phyloP scores from a whole-genome alignment of 1,139 yeast species.

The Diutina scorzettiae region DNA sequence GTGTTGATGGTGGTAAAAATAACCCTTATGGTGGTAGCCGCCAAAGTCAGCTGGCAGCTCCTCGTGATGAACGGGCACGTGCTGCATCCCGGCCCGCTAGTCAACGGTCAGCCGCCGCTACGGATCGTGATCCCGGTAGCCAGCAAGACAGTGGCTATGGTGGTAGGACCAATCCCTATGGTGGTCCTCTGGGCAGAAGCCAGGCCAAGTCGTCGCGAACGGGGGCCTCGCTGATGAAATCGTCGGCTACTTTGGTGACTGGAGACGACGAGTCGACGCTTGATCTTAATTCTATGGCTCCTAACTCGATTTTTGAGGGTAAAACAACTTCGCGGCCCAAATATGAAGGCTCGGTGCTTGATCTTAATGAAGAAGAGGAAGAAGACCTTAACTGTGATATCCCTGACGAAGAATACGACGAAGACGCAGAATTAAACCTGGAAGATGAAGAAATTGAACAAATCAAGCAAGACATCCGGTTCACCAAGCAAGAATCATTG shows the following conservation, averaged over 20 bases:
- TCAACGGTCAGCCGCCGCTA: neutral
- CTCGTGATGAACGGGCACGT: neutral
- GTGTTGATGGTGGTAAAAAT: neutral
- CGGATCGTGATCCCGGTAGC: neutral
- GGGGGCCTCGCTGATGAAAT: neutral
- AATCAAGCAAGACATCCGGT: conserved; percentile 72
- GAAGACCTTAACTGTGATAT: conserved; percentile 23
- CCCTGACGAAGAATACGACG: conserved; percentile 26
- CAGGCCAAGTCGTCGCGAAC: neutral
- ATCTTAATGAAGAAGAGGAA: conserved; percentile 22
- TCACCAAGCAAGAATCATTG: conserved; percentile 79
- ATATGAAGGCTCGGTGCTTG: conserved; percentile 17
- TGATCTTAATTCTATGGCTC: conserved; percentile 31
- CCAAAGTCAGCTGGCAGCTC: neutral
- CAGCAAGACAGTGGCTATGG: neutral
- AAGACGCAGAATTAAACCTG: conserved; percentile 35
- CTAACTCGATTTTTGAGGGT: conserved; percentile 12
- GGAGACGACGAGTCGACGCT: conserved; percentile 20
- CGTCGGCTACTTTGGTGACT: neutral
- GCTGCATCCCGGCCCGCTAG: neutral
- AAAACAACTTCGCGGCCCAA: conserved; percentile 10
- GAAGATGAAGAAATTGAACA: conserved; percentile 88
- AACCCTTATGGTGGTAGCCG: neutral
- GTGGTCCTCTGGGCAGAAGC: neutral
- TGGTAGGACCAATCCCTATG: neutral